These are phyloP conservation scores for Rhizopogon rudus DNA, from an alignment of 768 basidiomycete species.

Conservation along the genomic window DNA sequence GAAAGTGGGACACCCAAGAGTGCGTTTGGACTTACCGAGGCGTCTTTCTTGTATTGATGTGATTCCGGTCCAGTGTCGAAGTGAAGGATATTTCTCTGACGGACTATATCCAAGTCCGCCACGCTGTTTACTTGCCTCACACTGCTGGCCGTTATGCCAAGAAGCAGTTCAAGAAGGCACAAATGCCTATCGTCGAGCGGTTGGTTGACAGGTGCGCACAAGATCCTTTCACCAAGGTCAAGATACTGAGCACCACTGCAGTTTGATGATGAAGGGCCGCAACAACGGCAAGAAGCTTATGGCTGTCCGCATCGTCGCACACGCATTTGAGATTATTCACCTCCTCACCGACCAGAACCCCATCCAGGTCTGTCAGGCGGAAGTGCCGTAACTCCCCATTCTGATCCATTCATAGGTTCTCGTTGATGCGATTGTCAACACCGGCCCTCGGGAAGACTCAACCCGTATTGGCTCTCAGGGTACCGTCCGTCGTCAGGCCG, in stretches of 20 bases:
- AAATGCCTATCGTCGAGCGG: conserved; percentile 99
- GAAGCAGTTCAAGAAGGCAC: conserved; percentile 99
- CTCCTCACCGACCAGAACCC: conserved; percentile 99
- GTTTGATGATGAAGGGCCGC: conserved; percentile 99
- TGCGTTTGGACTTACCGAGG: conserved; percentile 40
- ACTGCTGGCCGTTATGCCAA: conserved; percentile 99
- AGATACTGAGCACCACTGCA: conserved; percentile 24
- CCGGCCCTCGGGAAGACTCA: conserved; percentile 98
- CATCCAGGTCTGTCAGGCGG: conserved; percentile 69
- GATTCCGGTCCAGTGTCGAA: conserved; percentile 63
- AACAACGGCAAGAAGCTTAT: conserved; percentile 99
- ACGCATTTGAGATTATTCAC: conserved; percentile 99
- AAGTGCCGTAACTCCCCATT: background rate
- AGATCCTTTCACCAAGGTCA: background rate
- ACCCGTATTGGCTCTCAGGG: conserved; percentile 99
- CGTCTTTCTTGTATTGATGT: conserved; percentile 11
- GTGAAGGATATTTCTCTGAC: conserved; percentile 99
- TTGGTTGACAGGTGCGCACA: conserved; percentile 84
- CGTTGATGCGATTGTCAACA: conserved; percentile 99
- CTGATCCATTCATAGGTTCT: conserved; percentile 52
- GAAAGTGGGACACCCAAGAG: conserved; percentile 99
- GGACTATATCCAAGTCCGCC: conserved; percentile 99
- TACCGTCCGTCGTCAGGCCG: conserved; percentile 98
- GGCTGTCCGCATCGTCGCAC: conserved; percentile 98
- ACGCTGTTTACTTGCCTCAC: conserved; percentile 96